Base-by-base conservation (phyloP, 108 stramenopile genomes). In the Cyclotella choctawhatcheeana region DNA sequence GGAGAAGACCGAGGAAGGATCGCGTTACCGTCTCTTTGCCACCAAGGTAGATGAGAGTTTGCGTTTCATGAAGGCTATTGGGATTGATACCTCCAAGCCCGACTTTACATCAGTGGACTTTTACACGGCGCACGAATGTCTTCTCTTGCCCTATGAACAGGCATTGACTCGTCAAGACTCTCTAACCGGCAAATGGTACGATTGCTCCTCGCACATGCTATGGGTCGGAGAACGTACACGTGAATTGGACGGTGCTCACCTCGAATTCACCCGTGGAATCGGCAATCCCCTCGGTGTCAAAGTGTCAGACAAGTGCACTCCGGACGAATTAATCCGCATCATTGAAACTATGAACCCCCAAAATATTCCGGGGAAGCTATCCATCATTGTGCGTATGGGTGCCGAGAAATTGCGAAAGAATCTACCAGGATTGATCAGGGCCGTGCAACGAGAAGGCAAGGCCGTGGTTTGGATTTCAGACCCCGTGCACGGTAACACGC, bases 151-250 rank as follows among this genome's bases (percentile, higher is more conserved):
- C 13, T 99, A 98, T 84, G 99, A 99, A 82, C 84, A 98, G 85
- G 97, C 98, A 16, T 82, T 98, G 75, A 99, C 99, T 40, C 88
- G 98, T 29, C 73, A 90, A 69, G 98, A 98, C 79, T 97, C 96
- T n/a, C 95, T 89, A 37, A 97, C 97, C 3, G 98, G 95, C 32
- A 90, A 86, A 61, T 99, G 88, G 89, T 98, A 97, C 75, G 97
- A 97, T 83, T 97, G 97, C 79, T 97, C 97, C 24, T 93, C 97
- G 0, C 98, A 98, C 87, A 96, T 99, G 93, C 86, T 99, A 33
- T 99, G 99, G 98, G 93, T 99, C 25, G 99, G 99, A 44, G 99
- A 99, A 77, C 95, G 99, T 58, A 99, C 99, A 30, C 89, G 99
- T 55, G 90, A 98, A 82, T 87, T 97, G 48, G 99, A 97, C 75